A percentile compares a stretch with the other conserved stretches of the same genome.
Evolutionary conservation across 2,329 filamentous ascomycete species (phyloP).

Genomic region (Scedosporium dehoogii): DNA sequence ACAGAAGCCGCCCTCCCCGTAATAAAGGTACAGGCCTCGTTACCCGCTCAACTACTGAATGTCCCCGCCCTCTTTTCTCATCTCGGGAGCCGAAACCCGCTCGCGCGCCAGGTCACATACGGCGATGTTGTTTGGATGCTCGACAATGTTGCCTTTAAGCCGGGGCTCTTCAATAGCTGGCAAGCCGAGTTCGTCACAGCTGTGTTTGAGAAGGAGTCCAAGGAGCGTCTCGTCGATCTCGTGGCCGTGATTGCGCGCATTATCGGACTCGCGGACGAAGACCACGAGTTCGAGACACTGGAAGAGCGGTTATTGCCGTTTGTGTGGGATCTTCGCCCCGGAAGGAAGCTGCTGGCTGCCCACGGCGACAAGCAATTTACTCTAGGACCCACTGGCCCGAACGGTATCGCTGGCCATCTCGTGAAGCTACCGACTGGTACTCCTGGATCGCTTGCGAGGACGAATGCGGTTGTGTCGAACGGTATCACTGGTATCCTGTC

Average conservation of each 20-base stretch:
- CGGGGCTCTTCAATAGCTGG: conserved; percentile 45
- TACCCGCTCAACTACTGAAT: conserved; percentile 18
- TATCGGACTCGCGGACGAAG: conserved; percentile 54
- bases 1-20: conserved; percentile 37
- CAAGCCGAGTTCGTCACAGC: conserved; percentile 75
- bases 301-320: conserved; percentile 66
- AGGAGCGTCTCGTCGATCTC: conserved; percentile 55
- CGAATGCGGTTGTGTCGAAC: conserved; percentile 38
- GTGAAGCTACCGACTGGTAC: conserved; percentile 38
- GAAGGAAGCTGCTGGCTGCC: conserved; percentile 55
- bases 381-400: conserved; percentile 60
- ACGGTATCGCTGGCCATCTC: conserved; percentile 61
- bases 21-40: conserved; percentile 17
- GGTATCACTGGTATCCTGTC: conserved; percentile 45
- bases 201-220: conserved; percentile 66
- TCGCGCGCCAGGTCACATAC: conserved; percentile 48
- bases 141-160: conserved; percentile 75
- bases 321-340: conserved; percentile 63
- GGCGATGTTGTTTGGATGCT: conserved; percentile 77
- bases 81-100: conserved; percentile 44
- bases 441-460: conserved; percentile 35
- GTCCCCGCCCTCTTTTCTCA: conserved; percentile 34
- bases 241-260: conserved; percentile 62
- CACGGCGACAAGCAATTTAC: conserved; percentile 40
- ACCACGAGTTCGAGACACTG: conserved; percentile 49